These are phyloP conservation scores for Kodamaea jinghongensis DNA, from an alignment of 805 yeast genomes.

Conservation along the genomic window DNA sequence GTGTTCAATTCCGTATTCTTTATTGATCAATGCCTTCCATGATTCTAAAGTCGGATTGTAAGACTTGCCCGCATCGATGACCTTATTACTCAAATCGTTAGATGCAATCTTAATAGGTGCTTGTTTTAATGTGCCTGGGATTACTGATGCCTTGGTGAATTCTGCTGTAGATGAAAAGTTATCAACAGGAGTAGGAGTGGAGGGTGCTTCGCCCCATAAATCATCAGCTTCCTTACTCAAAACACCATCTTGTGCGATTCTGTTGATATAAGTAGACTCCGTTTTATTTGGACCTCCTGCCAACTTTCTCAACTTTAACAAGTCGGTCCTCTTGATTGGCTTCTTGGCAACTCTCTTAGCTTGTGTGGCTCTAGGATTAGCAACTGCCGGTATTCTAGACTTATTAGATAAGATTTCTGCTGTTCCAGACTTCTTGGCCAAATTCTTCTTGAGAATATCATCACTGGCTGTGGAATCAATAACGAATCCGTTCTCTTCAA, in stretches of 20 bases:
- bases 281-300: slow-evolving; percentile 68
- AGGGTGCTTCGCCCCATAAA: slow-evolving; percentile 58
- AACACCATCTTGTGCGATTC: slow-evolving; percentile 60
- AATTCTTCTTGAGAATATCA: slow-evolving; percentile 11
- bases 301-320: slow-evolving; percentile 63
- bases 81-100: slow-evolving; percentile 30
- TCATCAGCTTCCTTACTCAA: slow-evolving; percentile 40
- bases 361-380: slow-evolving; percentile 11
- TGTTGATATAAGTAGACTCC: slow-evolving; percentile 48
- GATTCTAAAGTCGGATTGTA: slow-evolving; percentile 84
- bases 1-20: slow-evolving; percentile 66
- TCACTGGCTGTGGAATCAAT: slow-evolving; percentile 41
- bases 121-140: slow-evolving; percentile 53
- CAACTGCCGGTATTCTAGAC: slow-evolving; percentile 73
- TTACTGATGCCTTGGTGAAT: slow-evolving; percentile 42
- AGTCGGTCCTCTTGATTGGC: slow-evolving; percentile 62
- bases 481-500: slow-evolving; percentile 50
- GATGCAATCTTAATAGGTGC: slow-evolving; percentile 55
- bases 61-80: slow-evolving; percentile 86
- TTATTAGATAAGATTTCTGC: slow-evolving; percentile 66
- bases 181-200: slow-evolving; percentile 15
- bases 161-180: slow-evolving; percentile 17
- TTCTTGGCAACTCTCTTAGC: slow-evolving; percentile 27
- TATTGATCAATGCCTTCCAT: slow-evolving; percentile 71
- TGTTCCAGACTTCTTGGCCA: slow-evolving; percentile 50